Conservation (phyloP, 768 basidiomycete species). For the Mycena leptocephala region DNA sequence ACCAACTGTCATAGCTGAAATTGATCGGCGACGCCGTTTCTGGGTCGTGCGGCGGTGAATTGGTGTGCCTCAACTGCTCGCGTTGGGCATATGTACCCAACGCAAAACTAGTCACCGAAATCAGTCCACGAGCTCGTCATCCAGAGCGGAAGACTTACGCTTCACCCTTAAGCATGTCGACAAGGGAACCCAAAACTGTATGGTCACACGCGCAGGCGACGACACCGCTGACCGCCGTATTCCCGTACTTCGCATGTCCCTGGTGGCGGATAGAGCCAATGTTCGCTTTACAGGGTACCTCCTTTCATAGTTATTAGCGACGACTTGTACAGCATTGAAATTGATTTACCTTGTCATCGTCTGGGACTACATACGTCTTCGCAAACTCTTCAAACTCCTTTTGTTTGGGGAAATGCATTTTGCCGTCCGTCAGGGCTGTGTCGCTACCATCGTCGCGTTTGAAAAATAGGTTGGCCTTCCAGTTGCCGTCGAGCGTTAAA, state of each 20-base stretch:
- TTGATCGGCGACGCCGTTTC: background rate
- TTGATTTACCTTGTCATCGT: slow-evolving; percentile 14
- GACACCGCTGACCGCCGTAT: slow-evolving; percentile 7
- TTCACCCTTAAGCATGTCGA: slow-evolving; percentile 25
- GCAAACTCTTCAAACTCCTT: background rate
- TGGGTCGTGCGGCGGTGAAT: slow-evolving; percentile 4
- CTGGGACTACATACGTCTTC: background rate
- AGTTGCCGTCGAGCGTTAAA: slow-evolving; percentile 20
- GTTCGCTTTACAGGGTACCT: slow-evolving; percentile 15
- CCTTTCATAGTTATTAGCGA: background rate
- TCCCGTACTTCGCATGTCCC: slow-evolving; percentile 14
- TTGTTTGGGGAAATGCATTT: slow-evolving; percentile 18
- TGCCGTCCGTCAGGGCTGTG: slow-evolving; percentile 16
- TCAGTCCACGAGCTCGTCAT: background rate
- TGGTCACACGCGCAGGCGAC: slow-evolving; percentile 18
- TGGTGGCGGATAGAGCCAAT: slow-evolving; percentile 26
- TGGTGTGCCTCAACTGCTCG: slow-evolving; percentile 10
- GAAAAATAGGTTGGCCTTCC: slow-evolving; percentile 19
- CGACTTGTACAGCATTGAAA: background rate
- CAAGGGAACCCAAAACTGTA: slow-evolving; percentile 12
- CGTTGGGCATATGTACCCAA: slow-evolving; percentile 20
- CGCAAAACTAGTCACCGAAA: background rate
- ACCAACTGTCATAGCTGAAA: slow-evolving; percentile 21
- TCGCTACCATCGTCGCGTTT: slow-evolving; percentile 27
- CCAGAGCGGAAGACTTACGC: slow-evolving; percentile 3